These are phyloP conservation scores for Alternaria incomplexa DNA, from an alignment of 2,329 filamentous ascomycete species.

Conservation along the genomic window DNA sequence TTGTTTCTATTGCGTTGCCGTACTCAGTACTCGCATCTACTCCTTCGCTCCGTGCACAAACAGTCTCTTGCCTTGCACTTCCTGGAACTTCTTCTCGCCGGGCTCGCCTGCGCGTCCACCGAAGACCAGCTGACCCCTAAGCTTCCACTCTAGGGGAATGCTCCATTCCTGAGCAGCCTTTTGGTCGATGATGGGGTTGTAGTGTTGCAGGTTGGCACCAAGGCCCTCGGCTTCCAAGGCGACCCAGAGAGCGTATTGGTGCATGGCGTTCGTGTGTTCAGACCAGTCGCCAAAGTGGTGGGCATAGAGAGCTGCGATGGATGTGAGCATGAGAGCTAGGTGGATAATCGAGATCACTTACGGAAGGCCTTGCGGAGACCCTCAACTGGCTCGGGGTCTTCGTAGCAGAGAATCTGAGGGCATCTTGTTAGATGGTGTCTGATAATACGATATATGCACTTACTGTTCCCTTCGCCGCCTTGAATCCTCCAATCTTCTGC, in stretches of 20 bases:
- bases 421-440: constrained; percentile 10
- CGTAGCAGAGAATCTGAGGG: constrained; percentile 78
- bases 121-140: constrained; percentile 86
- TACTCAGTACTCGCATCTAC: neutral
- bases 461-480: constrained; percentile 77
- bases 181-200: constrained; percentile 83
- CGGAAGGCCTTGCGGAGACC: constrained; percentile 70
- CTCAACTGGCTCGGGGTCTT: constrained; percentile 73
- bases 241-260: constrained; percentile 81
- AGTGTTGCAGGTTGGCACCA: constrained; percentile 90
- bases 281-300: constrained; percentile 82
- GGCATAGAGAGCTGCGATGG: constrained; percentile 64
- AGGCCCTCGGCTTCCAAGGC: constrained; percentile 83
- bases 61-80: constrained; percentile 67
- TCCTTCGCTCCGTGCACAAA: constrained; percentile 48
- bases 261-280: constrained; percentile 79
- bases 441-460: constrained; percentile 37
- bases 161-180: constrained; percentile 73
- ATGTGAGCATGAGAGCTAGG: neutral
- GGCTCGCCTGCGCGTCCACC: constrained; percentile 64
- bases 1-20: neutral
- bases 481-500: constrained; percentile 65
- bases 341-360: neutral
- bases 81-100: constrained; percentile 68
- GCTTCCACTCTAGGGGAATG: constrained; percentile 73